Base-by-base conservation (phyloP, 1,284 basidiomycete species). In the Heliocybe sulcata region DNA sequence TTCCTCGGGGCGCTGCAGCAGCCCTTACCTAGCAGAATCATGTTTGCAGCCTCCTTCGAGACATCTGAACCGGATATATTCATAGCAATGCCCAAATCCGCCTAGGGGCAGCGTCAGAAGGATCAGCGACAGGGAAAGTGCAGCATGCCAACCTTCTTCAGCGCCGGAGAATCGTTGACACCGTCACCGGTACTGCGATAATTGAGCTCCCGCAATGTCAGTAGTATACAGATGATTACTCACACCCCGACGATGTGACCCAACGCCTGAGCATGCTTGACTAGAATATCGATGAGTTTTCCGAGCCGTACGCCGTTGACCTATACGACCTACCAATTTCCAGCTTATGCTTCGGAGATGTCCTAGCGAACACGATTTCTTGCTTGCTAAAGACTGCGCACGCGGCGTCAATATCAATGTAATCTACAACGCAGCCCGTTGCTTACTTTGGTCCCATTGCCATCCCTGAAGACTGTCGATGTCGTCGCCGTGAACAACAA, bases 11-110 rank as follows among this genome's bases (percentile, higher is more conserved):
- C 3, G 27, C 10, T 26, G 16, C 10, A 25, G 11, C 20, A 47
- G 35, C 52, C 58, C 69, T 56, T 60, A 79, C 82, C 81, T 9
- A 85, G 72, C 3, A 87, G 69, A 59, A 87, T 84, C 83, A 87
- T 85, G 64, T 88, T 81, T 1, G 84, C 84, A 10, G 85, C 84
- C 65, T 87, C 85, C 63, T 86, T 87, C 0, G 84, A 83, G 14
- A 87, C 85, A 59, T 87, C 85, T 2, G 83, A 85, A 19, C 84
- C 85, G 33, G 82, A 84, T 35, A 85, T 80, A 60, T 85, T 85
- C 85, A 88, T 88, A 0, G 85, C 83, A 62, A 88, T 86, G 49
- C 85, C 85, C 29, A 88, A 72, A 61, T 87, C 84, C 19, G 85
- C 85, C 72, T 76, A 27, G 6, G 23, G 31, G 45, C 8, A 51